Evolutionary conservation across 129 eudicot species (phyloP), one percentile per base, ranked within the genome.

Genomic region (Gnaphalium uliginosum): DNA sequence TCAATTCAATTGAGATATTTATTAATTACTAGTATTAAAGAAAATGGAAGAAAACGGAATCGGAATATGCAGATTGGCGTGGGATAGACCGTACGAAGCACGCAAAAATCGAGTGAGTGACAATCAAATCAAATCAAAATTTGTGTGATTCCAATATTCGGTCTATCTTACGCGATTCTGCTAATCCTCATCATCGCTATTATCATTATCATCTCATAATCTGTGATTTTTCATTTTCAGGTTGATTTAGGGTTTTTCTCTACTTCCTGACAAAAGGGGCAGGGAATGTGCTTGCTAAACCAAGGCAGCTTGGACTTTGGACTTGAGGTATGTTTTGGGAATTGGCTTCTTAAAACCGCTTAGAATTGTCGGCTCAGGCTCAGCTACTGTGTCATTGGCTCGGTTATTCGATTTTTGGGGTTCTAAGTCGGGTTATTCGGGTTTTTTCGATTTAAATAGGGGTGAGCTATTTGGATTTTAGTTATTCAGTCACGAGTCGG

Each of bases 81-180:
- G 75, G 85, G 93, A 93, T 89, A 90, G 96, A 88, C 96, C 96
- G 98, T 86, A 93, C 86, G 92, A 89, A 87, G 84, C 92, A 92
- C 97, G 93, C 91, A 86, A 80, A 73, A 43, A 60, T 56, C 24
- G 80, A 25, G 75, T 70, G 69, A 51, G 69, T 66, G 68, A 83
- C 86, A 21, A 19, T 6, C 61, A 56, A 18, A 56, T 22, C 23
- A 19, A 56, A 19, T n/a, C 61, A 56, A 56, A 21, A 56, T 46
- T 46, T 46, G 61, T 21, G 61, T 56, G 25, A 22, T 56, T n/a
- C 23, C 25, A 56, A 19, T 19, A 19, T 56, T 22, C 25, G 96
- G 94, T 93, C 98, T 93, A 93, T 90, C 89, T 79, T 85, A 89
- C 98, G 98, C 94, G 85, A 89, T 82, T 92, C 98, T 87, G 95